These are phyloP conservation scores for Trichoderma sp. DNA, from an alignment of 2,329 filamentous ascomycete genomes.

Conservation along the genomic window DNA sequence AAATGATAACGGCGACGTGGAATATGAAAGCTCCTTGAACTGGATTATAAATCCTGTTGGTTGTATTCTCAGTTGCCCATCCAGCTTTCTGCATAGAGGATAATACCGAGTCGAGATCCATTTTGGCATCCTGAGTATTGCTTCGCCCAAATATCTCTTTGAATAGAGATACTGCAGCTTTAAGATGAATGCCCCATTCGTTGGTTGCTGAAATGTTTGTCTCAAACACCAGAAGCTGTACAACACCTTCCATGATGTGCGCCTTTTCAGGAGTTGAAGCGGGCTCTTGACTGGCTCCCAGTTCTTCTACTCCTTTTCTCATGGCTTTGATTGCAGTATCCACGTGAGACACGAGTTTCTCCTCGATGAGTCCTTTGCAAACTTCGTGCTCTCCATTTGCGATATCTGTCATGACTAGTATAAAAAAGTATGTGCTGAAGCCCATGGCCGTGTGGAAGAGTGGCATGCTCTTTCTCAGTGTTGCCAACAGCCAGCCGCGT, in stretches of 20 bases:
- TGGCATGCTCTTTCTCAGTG: slow-evolving; percentile 47
- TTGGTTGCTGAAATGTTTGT: slow-evolving; percentile 36
- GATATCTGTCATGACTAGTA: slow-evolving; percentile 30
- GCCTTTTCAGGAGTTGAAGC: slow-evolving; percentile 19
- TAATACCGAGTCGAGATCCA: neutral
- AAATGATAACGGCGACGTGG: slow-evolving; percentile 34
- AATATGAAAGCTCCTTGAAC: slow-evolving; percentile 39
- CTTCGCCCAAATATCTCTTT: neutral
- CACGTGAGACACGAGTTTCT: neutral
- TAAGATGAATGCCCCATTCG: slow-evolving; percentile 23
- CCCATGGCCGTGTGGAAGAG: slow-evolving; percentile 49
- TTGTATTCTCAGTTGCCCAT: neutral
- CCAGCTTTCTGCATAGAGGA: neutral
- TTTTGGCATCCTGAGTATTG: neutral
- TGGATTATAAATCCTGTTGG: slow-evolving; percentile 30
- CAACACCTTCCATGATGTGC: slow-evolving; percentile 39
- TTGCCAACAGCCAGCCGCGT: slow-evolving; percentile 49
- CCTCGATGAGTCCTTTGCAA: neutral
- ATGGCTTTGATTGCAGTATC: neutral
- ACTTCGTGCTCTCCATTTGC: slow-evolving; percentile 18
- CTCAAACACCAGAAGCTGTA: slow-evolving; percentile 46
- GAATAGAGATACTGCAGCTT: neutral
- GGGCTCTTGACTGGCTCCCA: neutral
- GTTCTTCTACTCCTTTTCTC: neutral
- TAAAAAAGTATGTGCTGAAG: slow-evolving; percentile 49